Evolutionary conservation across 306 rosid genomes (phyloP), one percentile per base, ranked within the genome.

Genomic region (Prunus mongolica): DNA sequence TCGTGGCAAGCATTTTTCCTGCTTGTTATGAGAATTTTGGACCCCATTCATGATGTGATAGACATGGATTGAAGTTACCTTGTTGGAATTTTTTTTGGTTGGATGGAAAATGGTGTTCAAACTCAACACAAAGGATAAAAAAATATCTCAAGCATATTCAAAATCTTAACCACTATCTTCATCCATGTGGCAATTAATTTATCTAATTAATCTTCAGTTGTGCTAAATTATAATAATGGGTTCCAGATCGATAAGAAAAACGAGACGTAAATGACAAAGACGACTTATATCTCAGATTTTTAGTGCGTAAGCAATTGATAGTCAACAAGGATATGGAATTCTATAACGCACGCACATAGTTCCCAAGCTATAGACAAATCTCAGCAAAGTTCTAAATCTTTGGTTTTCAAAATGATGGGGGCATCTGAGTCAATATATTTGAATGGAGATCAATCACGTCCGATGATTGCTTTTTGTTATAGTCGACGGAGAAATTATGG

Each of bases 1-100:
- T 74, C 65, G 52, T 52, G 69, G 72, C 44, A 57, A 52, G 76
- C 83, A 75, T 32, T 58, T 50, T 86, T 79, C 69, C 86, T 80
- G 72, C 46, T 69, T 58, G 76, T 15, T 19, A 57, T 66, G 81
- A 72, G 79, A 45, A 65, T 77, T 50, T 82, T 57, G 80, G 82
- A 68, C 73, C 82, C 86, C 55, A 72, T 57, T 55, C 27, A 49
- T 13, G 52, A 49, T 27, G 54, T 46, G 77, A 47, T 55, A 18
- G 49, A 20, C 64, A 73, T 28, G 11, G 73, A 74, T 74, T 64
- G 76, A 76, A 60, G 54, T 24, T 69, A 49, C 24, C 69, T 45
- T 16, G 65, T 11, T 32, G 51, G 79, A 44, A 75, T 20, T 58
- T 51, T 45, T 49, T 24, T 32, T 20, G 10, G n/a, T 5, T 44